Evolutionary conservation across 331 rosid species (phyloP).

Genomic region (Acacia pycnantha): DNA sequence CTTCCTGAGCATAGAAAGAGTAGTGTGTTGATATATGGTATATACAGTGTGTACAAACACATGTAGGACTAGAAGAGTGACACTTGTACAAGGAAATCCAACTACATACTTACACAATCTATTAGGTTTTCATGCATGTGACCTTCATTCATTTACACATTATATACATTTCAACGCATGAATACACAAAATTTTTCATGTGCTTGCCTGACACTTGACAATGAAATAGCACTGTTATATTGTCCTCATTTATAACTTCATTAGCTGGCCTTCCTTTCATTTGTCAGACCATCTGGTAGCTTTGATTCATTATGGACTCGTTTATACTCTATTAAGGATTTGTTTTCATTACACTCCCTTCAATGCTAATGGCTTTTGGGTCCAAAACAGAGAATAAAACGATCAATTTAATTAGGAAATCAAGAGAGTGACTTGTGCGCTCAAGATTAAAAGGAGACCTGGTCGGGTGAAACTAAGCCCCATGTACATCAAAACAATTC

Average conservation of each 20-base stretch:
- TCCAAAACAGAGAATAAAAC: background rate
- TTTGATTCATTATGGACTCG: background rate
- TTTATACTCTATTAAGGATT: background rate
- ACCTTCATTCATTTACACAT: background rate
- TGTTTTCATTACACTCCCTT: too few relatives aligned
- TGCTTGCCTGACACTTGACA: constrained; percentile 28
- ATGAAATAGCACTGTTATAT: background rate
- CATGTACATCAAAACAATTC: too few relatives aligned
- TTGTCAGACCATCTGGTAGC: background rate
- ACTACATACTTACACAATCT: too few relatives aligned
- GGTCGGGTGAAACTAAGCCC: too few relatives aligned
- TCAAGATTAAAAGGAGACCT: too few relatives aligned
- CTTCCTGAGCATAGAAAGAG: background rate
- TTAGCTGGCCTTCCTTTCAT: constrained; percentile 19
- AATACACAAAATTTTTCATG: background rate
- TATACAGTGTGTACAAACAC: background rate
- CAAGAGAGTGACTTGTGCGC: too few relatives aligned
- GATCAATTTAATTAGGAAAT: background rate
- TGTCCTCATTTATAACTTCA: background rate
- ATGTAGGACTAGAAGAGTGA: too few relatives aligned
- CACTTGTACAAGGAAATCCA: too few relatives aligned
- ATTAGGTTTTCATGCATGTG: background rate
- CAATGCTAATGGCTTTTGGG: background rate
- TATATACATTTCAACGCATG: background rate
- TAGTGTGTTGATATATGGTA: background rate